A percentile compares a stretch with the other conserved stretches of the same genome.
phyloP scores from a whole-genome alignment of 495 filamentous ascomycete species.

The Penicilliopsis zonata region DNA sequence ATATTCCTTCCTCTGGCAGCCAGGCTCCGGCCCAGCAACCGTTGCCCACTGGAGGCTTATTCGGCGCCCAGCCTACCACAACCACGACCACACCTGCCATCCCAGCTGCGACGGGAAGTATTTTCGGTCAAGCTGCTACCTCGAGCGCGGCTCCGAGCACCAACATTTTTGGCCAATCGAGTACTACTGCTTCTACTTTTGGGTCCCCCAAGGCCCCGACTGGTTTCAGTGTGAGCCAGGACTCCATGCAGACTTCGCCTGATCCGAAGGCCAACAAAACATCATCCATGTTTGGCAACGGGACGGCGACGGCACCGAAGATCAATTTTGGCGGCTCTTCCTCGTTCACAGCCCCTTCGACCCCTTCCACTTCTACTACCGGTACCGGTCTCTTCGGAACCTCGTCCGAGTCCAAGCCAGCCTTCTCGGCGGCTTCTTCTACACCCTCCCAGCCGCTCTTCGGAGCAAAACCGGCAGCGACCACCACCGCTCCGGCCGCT shows the following conservation, averaged over 20 bases:
- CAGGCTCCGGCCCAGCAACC: conserved; percentile 11
- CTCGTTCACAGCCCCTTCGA: conserved; percentile 7
- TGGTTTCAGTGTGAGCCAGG: conserved; percentile 11
- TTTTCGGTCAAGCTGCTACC: conserved; percentile 15
- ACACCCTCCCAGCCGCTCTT: conserved; percentile 13
- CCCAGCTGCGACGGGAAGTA: conserved; percentile 8
- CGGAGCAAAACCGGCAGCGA: conserved; percentile 8
- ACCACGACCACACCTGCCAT: conserved; percentile 7
- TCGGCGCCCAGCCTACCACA: conserved; percentile 8
- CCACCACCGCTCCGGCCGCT: conserved; percentile 7
- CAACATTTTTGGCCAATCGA: conserved; percentile 13
- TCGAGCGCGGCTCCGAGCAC: conserved; percentile 8
- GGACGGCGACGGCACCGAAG: conserved; percentile 2
- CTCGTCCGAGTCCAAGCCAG: conserved; percentile 1
- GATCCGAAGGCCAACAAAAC: conserved; percentile 19
- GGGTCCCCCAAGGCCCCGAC: conserved; percentile 1
- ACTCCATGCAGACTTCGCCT: conserved; percentile 34
- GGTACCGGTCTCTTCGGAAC: conserved; percentile 8
- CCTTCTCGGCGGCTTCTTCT: conserved; percentile 4
- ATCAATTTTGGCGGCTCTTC: conserved; percentile 8
- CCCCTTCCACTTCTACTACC: conserved; percentile 4
- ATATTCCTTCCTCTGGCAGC: conserved; percentile 9
- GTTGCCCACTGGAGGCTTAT: conserved; percentile 11
- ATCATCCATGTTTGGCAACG: conserved; percentile 9
- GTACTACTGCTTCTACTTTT: conserved; percentile 6